Base-by-base conservation (phyloP, 108 stramenopile genomes). In the Fragilaria radians region DNA sequence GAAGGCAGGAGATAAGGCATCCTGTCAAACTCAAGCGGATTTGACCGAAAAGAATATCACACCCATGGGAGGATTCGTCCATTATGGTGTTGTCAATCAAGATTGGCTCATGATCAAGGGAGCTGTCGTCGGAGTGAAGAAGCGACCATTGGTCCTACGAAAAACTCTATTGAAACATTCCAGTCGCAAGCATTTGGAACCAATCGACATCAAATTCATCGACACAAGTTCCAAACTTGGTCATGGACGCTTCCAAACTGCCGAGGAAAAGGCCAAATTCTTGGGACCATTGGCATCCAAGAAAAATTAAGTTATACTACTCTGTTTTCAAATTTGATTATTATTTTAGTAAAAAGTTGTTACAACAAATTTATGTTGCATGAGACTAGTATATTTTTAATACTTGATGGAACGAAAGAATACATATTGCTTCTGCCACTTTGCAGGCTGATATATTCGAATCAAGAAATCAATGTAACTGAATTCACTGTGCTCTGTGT, bases 21-120 rank as follows among this genome's bases (percentile, higher is more conserved):
- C 78, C 63, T 93, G 92, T 71, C 85, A 95, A 66, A 99, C 98
- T 52, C 94, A 95, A 62, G 83, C 95, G 34, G 98, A 99, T 75
- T 76, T 99, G 67, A 99, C 97, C 69, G 89, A 93, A 78, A 99
- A 99, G 95, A 66, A 77, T 68, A 95, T 99, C 81, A 99, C 90
- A 63, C 99, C 99, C 61, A 90, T 99, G 84, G 99, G 99, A 59
- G 99, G 99, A 62, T 99, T 97, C 77, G 95, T 96, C 48, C 97
- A 80, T 70, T 96, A 97, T 70, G 96, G 96, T 54, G 81, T 83
- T 64, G 74, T 99, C 79, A 92, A 86, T 59, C 94, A 99, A 71
- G 97, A 98, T 78, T 99, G 99, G 99, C 47, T 99, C 71, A 98
- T 99, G 99, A 65, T 99, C 71, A 98, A 98, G 92, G 99, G 99